Conservation (phyloP, 805 yeast species). For the Saccharomycopsis sp. region DNA sequence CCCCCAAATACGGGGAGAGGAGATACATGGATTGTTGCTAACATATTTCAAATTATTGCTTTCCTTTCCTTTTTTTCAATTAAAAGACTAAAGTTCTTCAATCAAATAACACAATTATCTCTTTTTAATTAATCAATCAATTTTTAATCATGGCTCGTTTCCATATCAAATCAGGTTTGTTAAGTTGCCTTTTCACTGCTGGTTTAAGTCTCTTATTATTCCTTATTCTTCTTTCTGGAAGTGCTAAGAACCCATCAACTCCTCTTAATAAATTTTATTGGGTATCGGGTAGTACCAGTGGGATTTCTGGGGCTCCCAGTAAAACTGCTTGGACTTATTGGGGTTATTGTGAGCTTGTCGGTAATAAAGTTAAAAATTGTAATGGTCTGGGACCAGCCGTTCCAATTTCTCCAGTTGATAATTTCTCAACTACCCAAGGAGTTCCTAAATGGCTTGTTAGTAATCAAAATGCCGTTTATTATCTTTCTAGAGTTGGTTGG, state of each 20-base stretch:
- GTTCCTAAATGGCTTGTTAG: constrained; percentile 30
- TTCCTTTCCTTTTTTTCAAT: too few relatives aligned
- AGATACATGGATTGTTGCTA: too few relatives aligned
- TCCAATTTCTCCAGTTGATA: constrained; percentile 74
- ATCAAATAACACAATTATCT: too few relatives aligned
- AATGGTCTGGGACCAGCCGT: constrained; percentile 54
- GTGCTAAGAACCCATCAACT: constrained; percentile 33
- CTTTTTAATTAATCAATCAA: too few relatives aligned
- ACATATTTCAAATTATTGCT: too few relatives aligned
- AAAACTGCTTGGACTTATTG: constrained; percentile 76
- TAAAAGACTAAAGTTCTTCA: too few relatives aligned
- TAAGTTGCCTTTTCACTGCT: constrained; percentile 13
- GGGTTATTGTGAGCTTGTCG: constrained; percentile 40
- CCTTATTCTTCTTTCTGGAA: constrained; percentile 55
- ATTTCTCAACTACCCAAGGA: constrained; percentile 37
- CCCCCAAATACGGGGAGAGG: too few relatives aligned
- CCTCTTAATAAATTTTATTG: constrained; percentile 67
- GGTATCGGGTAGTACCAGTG: constrained; percentile 64
- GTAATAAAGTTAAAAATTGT: constrained; percentile 41
- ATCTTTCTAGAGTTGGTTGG: constrained; percentile 58
- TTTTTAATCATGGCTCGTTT: not conserved
- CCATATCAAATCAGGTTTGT: constrained; percentile 10
- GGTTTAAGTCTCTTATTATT: constrained; percentile 34
- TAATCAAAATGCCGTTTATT: constrained; percentile 45
- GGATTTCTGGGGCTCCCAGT: constrained; percentile 31